Base-by-base conservation (phyloP, 192 early-diverging fungal genomes). In the Entomortierella parvispora region DNA sequence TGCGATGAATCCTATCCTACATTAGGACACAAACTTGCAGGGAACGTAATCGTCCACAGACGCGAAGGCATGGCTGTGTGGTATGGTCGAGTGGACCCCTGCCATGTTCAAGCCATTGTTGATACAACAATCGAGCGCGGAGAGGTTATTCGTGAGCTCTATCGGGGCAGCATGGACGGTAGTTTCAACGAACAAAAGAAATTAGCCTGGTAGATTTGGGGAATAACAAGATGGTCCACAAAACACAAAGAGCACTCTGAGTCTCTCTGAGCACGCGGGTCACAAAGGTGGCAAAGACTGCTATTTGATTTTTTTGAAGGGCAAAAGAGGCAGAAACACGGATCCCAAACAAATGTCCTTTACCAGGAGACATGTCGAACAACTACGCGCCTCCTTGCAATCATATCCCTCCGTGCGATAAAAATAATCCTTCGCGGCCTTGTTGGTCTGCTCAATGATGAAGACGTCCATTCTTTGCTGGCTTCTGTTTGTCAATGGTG, bases 31-130 rank as follows among this genome's bases (percentile, higher is more conserved):
- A 88, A 86, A 68, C 86, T 84, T 71, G 87, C 87, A 8, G 87
- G 87, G 2, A 88, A 88, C 32, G 76, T 86, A 14, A 86, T 88
- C 52, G 71, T 85, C 58, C 83, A 86, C 74, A 69, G 71, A 28
- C 51, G 79, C 11, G 69, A 84, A 50, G 84, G 85, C 0, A 66
- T 74, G 25, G 84, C 85, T 15, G 68, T 88, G n/a, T 88, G 87
- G 87, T 88, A 88, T 43, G 87, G 87, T n/a, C 76, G 87, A 20
- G 87, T 88, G 11, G 77, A 79, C 14, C 61, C 85, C 5, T 85
- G 87, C 45, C 84, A 88, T 60, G 74, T 64, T 43, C 55, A 83
- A 22, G 59, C 66, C 3, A 88, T 88, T 70, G 78, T 88, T 11
- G 82, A 88, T 12, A 65, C 78, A 10, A 85, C 85, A 3, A 66